Conservation (phyloP, 2,329 filamentous ascomycete species). For the Fusarium virguliforme region DNA sequence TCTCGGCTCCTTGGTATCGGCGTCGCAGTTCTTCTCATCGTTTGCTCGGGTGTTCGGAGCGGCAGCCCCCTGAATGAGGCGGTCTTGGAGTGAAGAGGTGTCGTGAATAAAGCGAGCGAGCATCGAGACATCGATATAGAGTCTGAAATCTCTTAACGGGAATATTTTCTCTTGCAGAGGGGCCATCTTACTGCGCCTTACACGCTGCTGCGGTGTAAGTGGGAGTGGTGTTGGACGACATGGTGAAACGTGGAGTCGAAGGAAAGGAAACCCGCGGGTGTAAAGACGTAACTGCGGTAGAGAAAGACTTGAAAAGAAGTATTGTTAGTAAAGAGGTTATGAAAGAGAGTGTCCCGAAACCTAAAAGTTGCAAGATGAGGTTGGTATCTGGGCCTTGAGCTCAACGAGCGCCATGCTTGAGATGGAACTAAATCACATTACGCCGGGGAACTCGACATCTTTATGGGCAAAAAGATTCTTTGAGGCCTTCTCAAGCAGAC, state of each 20-base stretch:
- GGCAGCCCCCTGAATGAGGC: slow-evolving; percentile 22
- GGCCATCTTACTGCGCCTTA: background rate
- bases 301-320: background rate
- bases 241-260: background rate
- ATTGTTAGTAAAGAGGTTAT: background rate
- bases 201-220: slow-evolving; percentile 10
- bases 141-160: background rate
- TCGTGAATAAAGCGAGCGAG: slow-evolving; percentile 26
- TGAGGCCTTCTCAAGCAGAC: background rate
- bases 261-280: background rate
- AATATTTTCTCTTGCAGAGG: background rate
- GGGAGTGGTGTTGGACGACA: background rate
- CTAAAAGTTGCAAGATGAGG: background rate
- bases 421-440: background rate
- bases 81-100: slow-evolving; percentile 29
- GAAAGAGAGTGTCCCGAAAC: background rate
- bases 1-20: background rate
- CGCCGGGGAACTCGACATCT: background rate
- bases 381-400: background rate
- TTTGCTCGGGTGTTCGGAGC: background rate
- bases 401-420: slow-evolving; percentile 3
- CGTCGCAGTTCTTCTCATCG: background rate
- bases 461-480: slow-evolving; percentile 2
- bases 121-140: background rate
- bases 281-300: background rate